Evolutionary conservation across 1,284 basidiomycete genomes (phyloP).

Genomic region (Jaminaea rosea): DNA sequence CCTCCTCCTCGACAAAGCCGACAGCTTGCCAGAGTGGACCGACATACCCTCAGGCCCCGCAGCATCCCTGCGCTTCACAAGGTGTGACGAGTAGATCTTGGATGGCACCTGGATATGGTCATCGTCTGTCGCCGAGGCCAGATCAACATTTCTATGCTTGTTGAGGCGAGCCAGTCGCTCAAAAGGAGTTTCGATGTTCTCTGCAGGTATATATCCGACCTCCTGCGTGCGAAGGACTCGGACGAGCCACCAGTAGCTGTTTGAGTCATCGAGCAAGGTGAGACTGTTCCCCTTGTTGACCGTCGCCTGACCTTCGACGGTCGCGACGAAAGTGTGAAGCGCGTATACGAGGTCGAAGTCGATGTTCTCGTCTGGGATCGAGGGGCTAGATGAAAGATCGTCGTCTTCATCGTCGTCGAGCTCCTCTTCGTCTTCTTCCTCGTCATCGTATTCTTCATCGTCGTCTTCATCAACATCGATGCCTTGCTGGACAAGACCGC

Average conservation of each 20-base stretch:
- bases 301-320: constrained; percentile 46
- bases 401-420: constrained; percentile 39
- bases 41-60: constrained; percentile 24
- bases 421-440: constrained; percentile 36
- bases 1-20: constrained; percentile 38
- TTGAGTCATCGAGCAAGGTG: constrained; percentile 46
- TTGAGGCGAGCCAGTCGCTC: constrained; percentile 89
- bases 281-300: constrained; percentile 46
- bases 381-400: constrained; percentile 43
- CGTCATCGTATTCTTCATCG: constrained; percentile 14
- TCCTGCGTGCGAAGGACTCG: constrained; percentile 58
- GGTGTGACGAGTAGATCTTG: constrained; percentile 27
- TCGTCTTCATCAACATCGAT: constrained; percentile 25
- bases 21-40: constrained; percentile 41
- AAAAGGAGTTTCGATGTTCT: constrained; percentile 98
- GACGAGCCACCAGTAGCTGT: constrained; percentile 48
- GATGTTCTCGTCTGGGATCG: constrained; percentile 47
- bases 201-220: constrained; percentile 98
- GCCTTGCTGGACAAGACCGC: too few relatives aligned
- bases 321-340: constrained; percentile 45
- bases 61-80: constrained; percentile 30
- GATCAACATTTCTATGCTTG: constrained; percentile 92
- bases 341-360: constrained; percentile 48
- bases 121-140: constrained; percentile 43
- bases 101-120: constrained; percentile 41